These are phyloP conservation scores for Beauveria varroae DNA, from an alignment of 2,329 filamentous ascomycete genomes.

Conservation along the genomic window DNA sequence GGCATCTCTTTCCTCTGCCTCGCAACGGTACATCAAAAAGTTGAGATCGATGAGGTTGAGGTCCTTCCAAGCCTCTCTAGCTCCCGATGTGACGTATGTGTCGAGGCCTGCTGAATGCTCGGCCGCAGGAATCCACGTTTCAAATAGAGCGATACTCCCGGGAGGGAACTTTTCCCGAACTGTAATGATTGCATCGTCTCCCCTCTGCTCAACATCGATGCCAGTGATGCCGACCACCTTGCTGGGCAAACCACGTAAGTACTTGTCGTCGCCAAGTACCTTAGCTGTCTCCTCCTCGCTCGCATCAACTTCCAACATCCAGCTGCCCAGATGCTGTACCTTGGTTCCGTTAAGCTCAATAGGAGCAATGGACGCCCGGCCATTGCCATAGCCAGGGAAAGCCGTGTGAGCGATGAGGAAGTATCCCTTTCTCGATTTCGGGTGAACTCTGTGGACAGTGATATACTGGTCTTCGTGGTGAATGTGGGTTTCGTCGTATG, in stretches of 20 bases:
- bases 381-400: conserved; percentile 82
- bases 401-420: conserved; percentile 95
- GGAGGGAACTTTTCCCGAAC: conserved; percentile 81
- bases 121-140: conserved; percentile 87
- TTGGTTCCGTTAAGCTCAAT: conserved; percentile 78
- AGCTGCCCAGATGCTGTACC: conserved; percentile 79
- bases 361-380: conserved; percentile 71
- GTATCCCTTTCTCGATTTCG: conserved; percentile 84
- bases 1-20: conserved; percentile 75
- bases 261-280: conserved; percentile 60
- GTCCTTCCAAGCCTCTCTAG: conserved; percentile 66
- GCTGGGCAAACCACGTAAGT: conserved; percentile 77
- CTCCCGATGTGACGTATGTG: conserved; percentile 76
- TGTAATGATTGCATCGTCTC: conserved; percentile 68
- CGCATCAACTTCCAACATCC: conserved; percentile 85
- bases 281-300: conserved; percentile 59
- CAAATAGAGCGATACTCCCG: conserved; percentile 88
- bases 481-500: conserved; percentile 91
- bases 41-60: conserved; percentile 80
- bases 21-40: conserved; percentile 83
- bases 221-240: conserved; percentile 67
- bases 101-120: conserved; percentile 81
- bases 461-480: conserved; percentile 96
- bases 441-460: conserved; percentile 91
- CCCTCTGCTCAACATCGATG: conserved; percentile 63